These are phyloP conservation scores for Arthrobotrys sphaeroides DNA, from an alignment of 2,329 filamentous ascomycete species.

Conservation along the genomic window DNA sequence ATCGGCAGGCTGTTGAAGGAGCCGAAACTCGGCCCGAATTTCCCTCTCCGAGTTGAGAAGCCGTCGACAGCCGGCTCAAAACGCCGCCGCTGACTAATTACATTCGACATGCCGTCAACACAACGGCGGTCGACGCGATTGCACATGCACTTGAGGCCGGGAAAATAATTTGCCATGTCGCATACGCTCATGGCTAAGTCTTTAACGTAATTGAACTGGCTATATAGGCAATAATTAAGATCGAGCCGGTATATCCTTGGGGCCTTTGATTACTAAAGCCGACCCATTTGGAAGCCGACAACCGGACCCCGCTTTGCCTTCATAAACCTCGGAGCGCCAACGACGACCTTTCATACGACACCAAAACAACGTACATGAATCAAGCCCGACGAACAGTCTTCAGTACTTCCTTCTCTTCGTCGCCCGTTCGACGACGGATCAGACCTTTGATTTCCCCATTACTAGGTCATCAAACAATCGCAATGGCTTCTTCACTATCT, in stretches of 20 bases:
- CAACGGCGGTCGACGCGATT: neutral
- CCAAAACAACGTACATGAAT: too few relatives aligned
- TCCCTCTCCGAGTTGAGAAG: neutral
- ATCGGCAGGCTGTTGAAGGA: too few relatives aligned
- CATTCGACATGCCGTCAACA: neutral
- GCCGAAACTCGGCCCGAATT: too few relatives aligned
- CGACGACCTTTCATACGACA: neutral
- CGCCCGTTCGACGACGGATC: neutral
- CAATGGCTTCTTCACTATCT: constrained; percentile 44
- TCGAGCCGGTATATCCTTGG: neutral
- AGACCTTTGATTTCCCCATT: neutral
- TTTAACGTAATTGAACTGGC: too few relatives aligned
- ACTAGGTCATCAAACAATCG: neutral
- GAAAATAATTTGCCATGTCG: neutral
- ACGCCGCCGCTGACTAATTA: neutral
- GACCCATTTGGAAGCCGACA: neutral
- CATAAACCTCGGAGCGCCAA: neutral
- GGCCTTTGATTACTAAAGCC: neutral
- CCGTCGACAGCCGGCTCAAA: neutral
- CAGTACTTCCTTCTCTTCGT: neutral
- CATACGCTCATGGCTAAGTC: too few relatives aligned
- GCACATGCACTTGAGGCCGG: neutral
- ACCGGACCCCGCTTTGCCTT: neutral
- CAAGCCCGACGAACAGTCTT: neutral
- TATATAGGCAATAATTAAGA: too few relatives aligned